Percentiles rank a stretch among this genome's conserved stretches.
Evolutionary conservation across 345 rosid species (phyloP).

Genomic region (Populus pruinosa): DNA sequence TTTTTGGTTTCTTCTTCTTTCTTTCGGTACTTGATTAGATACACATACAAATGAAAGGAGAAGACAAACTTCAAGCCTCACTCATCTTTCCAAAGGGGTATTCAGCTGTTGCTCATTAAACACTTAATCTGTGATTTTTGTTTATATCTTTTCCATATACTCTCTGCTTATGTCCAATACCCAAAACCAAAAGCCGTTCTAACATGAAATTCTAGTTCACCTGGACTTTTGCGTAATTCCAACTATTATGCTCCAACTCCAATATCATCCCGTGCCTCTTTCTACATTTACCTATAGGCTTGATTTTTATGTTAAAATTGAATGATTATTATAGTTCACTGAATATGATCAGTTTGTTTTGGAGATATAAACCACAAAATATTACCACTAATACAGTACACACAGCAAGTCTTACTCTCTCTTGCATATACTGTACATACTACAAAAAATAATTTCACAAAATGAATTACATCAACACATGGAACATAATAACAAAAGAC

Average conservation of each 20-base stretch:
- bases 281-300: neutral
- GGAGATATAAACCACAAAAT: neutral
- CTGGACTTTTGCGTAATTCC: neutral
- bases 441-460: constrained; percentile 1
- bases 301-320: neutral
- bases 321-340: neutral
- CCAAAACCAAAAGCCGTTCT: neutral
- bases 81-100: neutral
- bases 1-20: neutral
- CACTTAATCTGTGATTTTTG: neutral
- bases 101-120: neutral
- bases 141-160: neutral
- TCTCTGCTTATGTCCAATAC: neutral
- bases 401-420: neutral
- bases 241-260: neutral
- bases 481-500: neutral
- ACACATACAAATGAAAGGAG: neutral
- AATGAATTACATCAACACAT: neutral
- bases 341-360: neutral
- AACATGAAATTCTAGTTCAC: neutral
- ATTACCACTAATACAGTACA: neutral
- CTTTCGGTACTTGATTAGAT: neutral
- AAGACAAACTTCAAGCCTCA: neutral
- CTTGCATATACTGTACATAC: neutral
- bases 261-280: neutral